These are phyloP conservation scores for Cyberlindnera mississippiensis DNA, from an alignment of 805 yeast genomes.

Conservation along the genomic window DNA sequence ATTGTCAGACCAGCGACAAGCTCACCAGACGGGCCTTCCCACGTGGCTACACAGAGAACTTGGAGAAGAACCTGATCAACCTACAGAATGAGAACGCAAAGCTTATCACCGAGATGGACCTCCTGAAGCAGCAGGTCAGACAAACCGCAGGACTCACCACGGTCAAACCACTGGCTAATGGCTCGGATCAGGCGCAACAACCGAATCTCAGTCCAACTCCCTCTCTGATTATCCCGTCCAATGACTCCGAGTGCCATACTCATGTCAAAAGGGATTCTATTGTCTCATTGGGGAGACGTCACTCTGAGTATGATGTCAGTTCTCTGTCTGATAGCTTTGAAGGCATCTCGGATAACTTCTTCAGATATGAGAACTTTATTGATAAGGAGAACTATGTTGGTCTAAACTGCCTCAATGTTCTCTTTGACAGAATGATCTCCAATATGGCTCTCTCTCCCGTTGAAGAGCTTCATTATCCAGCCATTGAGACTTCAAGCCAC, in stretches of 20 bases:
- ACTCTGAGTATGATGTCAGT: background rate
- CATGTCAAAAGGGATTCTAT: conserved; percentile 11
- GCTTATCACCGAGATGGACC: conserved; percentile 34
- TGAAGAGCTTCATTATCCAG: conserved; percentile 30
- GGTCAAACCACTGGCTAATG: conserved; percentile 3
- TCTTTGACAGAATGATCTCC: conserved; percentile 18
- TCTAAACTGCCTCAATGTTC: conserved; percentile 21
- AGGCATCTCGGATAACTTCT: conserved; percentile 20
- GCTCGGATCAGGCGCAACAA: conserved; percentile 1
- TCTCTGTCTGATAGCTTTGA: conserved; percentile 1
- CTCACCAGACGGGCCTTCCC: conserved; percentile 75
- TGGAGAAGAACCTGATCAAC: conserved; percentile 58
- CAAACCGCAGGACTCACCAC: conserved; percentile 1
- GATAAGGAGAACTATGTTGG: conserved; percentile 26
- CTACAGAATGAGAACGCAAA: conserved; percentile 53
- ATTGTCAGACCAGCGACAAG: conserved; percentile 70
- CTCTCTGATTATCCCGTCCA: conserved; percentile 1
- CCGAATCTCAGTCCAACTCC: background rate
- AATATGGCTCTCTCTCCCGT: conserved; percentile 18
- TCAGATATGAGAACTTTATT: conserved; percentile 23
- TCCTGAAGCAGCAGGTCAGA: conserved; percentile 17
- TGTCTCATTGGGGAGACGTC: background rate
- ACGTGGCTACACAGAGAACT: conserved; percentile 72
- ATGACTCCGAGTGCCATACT: background rate
- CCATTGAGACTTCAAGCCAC: conserved; percentile 24